Base-by-base conservation (phyloP, 331 rosid genomes). In the Quercus tomentella region DNA sequence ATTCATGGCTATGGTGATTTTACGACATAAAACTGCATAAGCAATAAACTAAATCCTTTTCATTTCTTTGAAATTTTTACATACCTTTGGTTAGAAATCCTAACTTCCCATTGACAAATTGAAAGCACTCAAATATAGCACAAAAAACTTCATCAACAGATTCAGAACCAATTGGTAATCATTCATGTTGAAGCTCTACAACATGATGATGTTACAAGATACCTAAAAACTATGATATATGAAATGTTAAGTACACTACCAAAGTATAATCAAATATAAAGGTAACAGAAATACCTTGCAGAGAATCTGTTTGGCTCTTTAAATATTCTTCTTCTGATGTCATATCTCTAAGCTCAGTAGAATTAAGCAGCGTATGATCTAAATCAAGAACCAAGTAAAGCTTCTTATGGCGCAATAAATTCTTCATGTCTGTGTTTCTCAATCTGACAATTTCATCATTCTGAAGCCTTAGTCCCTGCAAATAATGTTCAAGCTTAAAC, bases 321-420 rank as follows among this genome's bases (percentile, higher is more conserved):
- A 95, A 90, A 81, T 93, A 85, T 23, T 83, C 85, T 82, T 93
- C 97, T 55, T 91, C 94, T 20, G 88, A 25, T 51, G 85, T 84
- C 84, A 95, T 30, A 73, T 89, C 82, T 56, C 58, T 72, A 16
- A 93, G 90, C 61, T 58, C 83, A 26, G 96, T 89, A 73, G 96
- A 89, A 82, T 94, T 90, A 51, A 92, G 83, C 30, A 94, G 75
- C 2, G 97, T 94, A 78, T 90, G 97, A 82, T 92, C 97, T 7
- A 94, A 89, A 83, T 94, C 96, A 80, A 92, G 97, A 70, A 94
- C 87, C 88, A 92, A 82, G 79, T 78, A 85, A 20, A 94, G 96
- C 79, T 90, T 94, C 81, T 79, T 89, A 75, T 72, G 82, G 10
- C 52, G 73, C 66, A 88, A 56, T 23, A 89, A 81, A 41, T 54